Conservation (phyloP, 768 basidiomycete species). For the Boletus insuetus region DNA sequence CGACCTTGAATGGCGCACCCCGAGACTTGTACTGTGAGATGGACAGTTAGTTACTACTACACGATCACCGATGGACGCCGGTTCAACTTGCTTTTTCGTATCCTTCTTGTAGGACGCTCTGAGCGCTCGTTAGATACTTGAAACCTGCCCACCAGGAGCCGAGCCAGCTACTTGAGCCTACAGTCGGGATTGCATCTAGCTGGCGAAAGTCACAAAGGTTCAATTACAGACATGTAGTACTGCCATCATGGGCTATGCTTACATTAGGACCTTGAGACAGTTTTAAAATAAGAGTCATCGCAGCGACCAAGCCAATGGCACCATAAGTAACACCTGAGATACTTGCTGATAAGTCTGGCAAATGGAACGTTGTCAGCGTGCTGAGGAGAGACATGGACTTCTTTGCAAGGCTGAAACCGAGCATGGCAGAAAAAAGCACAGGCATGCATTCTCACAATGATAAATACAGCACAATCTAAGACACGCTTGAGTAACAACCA, state of each 20-base stretch:
- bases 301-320: not conserved
- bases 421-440: too few species aligned
- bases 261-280: not conserved
- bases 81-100: conserved; percentile 29
- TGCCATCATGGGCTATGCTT: not conserved
- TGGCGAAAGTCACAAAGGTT: not conserved
- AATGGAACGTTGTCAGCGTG: not conserved
- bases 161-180: not conserved
- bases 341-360: not conserved
- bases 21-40: conserved; percentile 1
- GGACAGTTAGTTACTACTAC: not conserved
- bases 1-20: conserved; percentile 31
- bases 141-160: conserved; percentile 13
- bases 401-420: too few species aligned
- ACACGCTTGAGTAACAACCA: too few species aligned
- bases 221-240: too few species aligned
- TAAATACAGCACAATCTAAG: too few species aligned
- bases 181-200: conserved; percentile 5
- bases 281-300: not conserved
- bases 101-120: conserved; percentile 30
- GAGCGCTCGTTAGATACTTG: conserved; percentile 12
- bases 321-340: not conserved
- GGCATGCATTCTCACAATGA: too few species aligned
- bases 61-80: too few species aligned
- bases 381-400: not conserved